Evolutionary conservation across 2,329 filamentous ascomycete species (phyloP).

Genomic region (Elsinoe ampelina): DNA sequence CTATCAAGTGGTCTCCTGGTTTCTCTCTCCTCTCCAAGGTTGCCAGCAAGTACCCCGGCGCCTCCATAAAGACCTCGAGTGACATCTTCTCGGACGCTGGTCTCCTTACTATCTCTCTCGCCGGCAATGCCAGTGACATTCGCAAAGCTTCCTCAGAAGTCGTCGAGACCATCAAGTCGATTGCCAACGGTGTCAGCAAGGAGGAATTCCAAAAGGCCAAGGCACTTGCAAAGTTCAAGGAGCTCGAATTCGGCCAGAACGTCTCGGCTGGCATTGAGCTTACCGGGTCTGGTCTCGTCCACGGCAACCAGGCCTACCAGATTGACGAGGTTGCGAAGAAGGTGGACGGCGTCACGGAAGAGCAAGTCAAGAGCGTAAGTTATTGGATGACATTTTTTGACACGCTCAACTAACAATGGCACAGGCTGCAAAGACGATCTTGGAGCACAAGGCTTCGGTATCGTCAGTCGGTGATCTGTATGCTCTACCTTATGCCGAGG

Average conservation of each 20-base stretch:
- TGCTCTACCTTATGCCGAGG: constrained; percentile 83
- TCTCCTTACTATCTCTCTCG: constrained; percentile 74
- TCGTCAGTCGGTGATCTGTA: constrained; percentile 86
- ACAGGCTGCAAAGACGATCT: constrained; percentile 77
- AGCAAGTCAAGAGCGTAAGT: constrained; percentile 76
- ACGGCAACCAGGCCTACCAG: constrained; percentile 74
- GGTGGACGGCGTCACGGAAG: constrained; percentile 70
- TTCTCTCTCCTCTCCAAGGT: constrained; percentile 86
- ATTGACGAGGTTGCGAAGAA: constrained; percentile 69
- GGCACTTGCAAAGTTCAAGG: constrained; percentile 86
- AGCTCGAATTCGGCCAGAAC: constrained; percentile 72
- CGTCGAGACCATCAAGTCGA: constrained; percentile 71
- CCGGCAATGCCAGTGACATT: constrained; percentile 63
- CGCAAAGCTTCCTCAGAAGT: constrained; percentile 64
- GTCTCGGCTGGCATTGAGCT: constrained; percentile 68
- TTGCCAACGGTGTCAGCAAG: constrained; percentile 60
- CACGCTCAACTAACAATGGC: constrained; percentile 7
- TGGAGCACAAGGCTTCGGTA: constrained; percentile 82
- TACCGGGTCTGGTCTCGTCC: constrained; percentile 75
- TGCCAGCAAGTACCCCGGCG: constrained; percentile 54
- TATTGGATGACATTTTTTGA: constrained; percentile 19
- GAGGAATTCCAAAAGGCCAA: constrained; percentile 89
- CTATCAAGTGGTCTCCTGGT: constrained; percentile 90
- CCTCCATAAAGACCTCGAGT: constrained; percentile 65
- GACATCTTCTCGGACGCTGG: constrained; percentile 88